Conservation (phyloP, 176 grass and related monocot genomes). For the Eleusine coracana region DNA sequence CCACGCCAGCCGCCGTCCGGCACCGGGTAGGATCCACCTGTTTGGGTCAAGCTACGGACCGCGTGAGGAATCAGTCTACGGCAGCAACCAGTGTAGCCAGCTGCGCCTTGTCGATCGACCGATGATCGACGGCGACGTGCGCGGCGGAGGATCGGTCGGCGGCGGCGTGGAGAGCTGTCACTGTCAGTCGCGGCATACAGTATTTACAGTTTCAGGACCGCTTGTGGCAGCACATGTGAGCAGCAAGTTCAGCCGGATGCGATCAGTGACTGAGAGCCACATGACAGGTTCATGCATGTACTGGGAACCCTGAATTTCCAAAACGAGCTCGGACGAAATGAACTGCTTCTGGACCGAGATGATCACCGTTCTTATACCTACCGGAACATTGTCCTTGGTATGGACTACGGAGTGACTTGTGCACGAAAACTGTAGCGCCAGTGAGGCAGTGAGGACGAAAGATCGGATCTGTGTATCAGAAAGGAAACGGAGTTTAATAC, state of each 20-base stretch:
- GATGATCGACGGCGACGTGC: neutral
- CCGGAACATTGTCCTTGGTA: neutral
- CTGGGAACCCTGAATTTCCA: neutral
- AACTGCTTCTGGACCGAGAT: neutral
- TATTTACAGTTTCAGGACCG: too few species aligned
- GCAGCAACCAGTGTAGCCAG: neutral
- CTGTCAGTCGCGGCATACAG: neutral
- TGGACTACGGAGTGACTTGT: neutral
- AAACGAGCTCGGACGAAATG: neutral
- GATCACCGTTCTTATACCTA: neutral
- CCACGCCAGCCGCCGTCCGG: neutral
- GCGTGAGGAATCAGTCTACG: neutral
- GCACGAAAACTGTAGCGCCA: neutral
- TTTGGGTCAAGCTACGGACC: neutral
- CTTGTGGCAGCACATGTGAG: too few species aligned
- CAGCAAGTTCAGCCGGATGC: neutral
- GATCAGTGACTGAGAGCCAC: neutral
- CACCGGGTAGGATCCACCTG: neutral
- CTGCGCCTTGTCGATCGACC: neutral
- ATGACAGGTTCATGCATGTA: conserved; percentile 22
- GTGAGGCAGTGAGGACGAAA: neutral
- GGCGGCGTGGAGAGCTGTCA: neutral
- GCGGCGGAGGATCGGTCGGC: neutral
- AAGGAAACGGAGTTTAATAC: neutral
- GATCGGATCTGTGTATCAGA: neutral